These are phyloP conservation scores for Diutina pseudorugosa DNA, from an alignment of 1,139 yeast genomes.

Conservation along the genomic window DNA sequence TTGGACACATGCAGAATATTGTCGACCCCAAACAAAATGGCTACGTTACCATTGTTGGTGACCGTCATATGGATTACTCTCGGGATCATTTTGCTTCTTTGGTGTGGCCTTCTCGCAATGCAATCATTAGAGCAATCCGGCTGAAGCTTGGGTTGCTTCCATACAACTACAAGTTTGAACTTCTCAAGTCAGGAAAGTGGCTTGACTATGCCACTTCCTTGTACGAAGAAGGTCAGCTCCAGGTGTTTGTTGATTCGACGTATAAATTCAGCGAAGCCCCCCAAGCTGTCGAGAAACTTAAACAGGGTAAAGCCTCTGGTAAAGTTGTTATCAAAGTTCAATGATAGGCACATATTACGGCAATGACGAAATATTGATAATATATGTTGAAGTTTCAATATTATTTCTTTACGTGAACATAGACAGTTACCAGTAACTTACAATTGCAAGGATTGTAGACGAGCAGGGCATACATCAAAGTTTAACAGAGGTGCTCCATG, in stretches of 20 bases:
- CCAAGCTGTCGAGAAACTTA: constrained; percentile 36
- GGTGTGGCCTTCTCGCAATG: constrained; percentile 5
- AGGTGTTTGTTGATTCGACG: constrained; percentile 41
- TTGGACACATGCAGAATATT: constrained; percentile 14
- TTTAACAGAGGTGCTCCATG: too few species aligned
- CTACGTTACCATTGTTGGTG: constrained; percentile 36
- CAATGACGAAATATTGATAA: too few species aligned
- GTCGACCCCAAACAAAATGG: constrained; percentile 27
- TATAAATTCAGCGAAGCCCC: constrained; percentile 35
- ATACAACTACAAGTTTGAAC: constrained; percentile 10
- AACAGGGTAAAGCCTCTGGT: constrained; percentile 42
- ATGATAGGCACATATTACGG: too few species aligned
- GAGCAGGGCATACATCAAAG: too few species aligned
- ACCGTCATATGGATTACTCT: constrained; percentile 20
- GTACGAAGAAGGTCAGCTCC: constrained; percentile 28
- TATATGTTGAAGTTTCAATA: too few species aligned
- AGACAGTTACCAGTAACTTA: too few species aligned
- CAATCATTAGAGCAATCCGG: constrained; percentile 7
- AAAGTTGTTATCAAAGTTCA: constrained; percentile 33
- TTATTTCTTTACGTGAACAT: too few species aligned
- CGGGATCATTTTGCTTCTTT: not conserved
- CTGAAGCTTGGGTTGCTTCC: constrained; percentile 10
- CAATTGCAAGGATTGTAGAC: too few species aligned
- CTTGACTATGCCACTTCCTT: constrained; percentile 19
- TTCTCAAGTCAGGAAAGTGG: constrained; percentile 11